These are phyloP conservation scores for Ceratopteris richardii DNA, from an alignment of 75 land plant species.

Conservation along the genomic window DNA sequence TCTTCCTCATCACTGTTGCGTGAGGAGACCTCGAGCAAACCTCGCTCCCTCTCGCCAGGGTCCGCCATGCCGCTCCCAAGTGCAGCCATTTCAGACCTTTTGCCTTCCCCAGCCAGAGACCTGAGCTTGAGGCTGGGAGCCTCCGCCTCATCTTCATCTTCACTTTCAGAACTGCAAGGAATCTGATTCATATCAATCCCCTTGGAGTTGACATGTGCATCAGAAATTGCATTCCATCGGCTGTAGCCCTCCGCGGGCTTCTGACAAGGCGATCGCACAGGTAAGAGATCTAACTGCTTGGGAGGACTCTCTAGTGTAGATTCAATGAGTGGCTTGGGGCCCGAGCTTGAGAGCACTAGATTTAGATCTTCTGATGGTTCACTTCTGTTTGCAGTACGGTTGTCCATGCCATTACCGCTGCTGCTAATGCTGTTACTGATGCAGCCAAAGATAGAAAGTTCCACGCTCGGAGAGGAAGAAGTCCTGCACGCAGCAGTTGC, in stretches of 20 bases:
- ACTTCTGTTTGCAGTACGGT: not conserved
- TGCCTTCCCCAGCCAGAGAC: conserved; percentile 5
- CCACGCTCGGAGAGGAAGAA: not conserved
- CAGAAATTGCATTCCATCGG: not conserved
- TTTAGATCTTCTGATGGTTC: not conserved
- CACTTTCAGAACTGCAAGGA: conserved; percentile 20
- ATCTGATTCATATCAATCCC: conserved; percentile 48
- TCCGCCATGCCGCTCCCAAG: conserved; percentile 5
- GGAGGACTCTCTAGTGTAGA: not conserved
- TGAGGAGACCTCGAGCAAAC: conserved; percentile 15
- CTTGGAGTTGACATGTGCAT: not conserved
- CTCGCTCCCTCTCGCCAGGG: conserved; percentile 9
- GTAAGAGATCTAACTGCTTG: conserved; percentile 10
- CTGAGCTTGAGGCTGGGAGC: conserved; percentile 37
- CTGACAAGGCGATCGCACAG: conserved; percentile 7
- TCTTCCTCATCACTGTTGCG: conserved; percentile 43
- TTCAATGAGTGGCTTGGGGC: not conserved
- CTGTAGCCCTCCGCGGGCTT: not conserved
- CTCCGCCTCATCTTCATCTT: conserved; percentile 25
- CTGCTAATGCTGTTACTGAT: too few species aligned
- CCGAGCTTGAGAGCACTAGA: too few species aligned
- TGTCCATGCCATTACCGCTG: too few species aligned
- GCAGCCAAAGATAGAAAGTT: not conserved
- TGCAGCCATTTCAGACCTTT: not conserved
- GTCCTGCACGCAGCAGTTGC: not conserved